A percentile compares a stretch with the other conserved stretches of the same genome.
Evolutionary conservation across 2,329 filamentous ascomycete species (phyloP).

Genomic region (Colletotrichum sp.): DNA sequence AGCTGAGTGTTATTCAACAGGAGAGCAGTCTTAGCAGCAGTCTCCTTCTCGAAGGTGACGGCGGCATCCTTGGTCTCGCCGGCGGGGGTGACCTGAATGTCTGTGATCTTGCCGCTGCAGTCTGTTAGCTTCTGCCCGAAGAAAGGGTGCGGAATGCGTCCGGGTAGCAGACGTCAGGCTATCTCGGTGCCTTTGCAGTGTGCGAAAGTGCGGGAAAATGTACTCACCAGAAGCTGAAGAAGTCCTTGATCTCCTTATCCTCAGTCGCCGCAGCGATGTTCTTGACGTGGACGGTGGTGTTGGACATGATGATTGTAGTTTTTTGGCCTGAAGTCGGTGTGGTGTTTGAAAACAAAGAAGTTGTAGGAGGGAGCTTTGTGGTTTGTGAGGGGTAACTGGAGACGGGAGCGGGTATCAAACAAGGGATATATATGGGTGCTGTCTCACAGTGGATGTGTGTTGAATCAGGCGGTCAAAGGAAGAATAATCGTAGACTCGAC

Average conservation of each 20-base stretch:
- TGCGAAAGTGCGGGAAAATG: neutral
- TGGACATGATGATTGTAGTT: conserved; percentile 53
- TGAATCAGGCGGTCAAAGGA: neutral
- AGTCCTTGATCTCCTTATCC: conserved; percentile 92
- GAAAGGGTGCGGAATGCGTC: neutral
- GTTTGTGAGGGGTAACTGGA: conserved; percentile 13
- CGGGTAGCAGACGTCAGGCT: neutral
- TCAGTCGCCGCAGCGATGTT: conserved; percentile 84
- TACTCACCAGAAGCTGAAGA: conserved; percentile 92
- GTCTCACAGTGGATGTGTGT: conserved; percentile 7
- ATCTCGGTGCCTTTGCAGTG: neutral
- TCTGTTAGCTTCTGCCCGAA: conserved; percentile 5
- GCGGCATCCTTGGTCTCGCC: conserved; percentile 80
- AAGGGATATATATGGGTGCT: neutral
- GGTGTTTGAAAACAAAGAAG: neutral
- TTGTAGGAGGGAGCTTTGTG: conserved; percentile 14
- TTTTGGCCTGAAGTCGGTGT: neutral
- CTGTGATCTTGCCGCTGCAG: conserved; percentile 85
- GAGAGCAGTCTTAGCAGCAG: conserved; percentile 94
- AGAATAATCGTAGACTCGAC: neutral
- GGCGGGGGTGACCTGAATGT: conserved; percentile 74
- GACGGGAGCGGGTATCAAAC: conserved; percentile 14
- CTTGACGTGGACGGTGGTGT: conserved; percentile 80
- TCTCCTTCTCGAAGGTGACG: conserved; percentile 97
- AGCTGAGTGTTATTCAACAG: conserved; percentile 97